Evolutionary conservation across 495 filamentous ascomycete species (phyloP).

Genomic region (Penicillium flavigenum): DNA sequence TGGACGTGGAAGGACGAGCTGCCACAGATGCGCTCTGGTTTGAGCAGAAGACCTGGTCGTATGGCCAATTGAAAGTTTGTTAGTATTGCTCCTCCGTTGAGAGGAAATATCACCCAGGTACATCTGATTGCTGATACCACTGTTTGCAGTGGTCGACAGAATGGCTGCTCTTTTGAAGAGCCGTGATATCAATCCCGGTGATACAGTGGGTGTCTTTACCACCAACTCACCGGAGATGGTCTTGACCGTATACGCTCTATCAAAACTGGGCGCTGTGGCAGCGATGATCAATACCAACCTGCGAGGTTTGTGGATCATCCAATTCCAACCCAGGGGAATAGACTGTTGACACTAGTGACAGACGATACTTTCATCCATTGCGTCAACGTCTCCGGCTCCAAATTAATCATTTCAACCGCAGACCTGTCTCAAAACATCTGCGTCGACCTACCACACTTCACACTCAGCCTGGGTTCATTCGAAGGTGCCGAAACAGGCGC

Average conservation of each 20-base stretch:
- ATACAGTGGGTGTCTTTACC: constrained; percentile 49
- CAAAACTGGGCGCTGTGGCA: constrained; percentile 78
- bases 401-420: constrained; percentile 60
- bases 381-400: constrained; percentile 65
- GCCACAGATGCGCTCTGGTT: constrained; percentile 49
- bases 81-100: constrained; percentile 13
- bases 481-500: constrained; percentile 57
- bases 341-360: constrained; percentile 15
- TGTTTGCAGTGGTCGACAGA: constrained; percentile 41
- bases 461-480: constrained; percentile 45
- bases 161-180: constrained; percentile 44
- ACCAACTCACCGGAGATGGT: constrained; percentile 81
- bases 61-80: constrained; percentile 49
- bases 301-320: constrained; percentile 47
- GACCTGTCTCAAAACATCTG: constrained; percentile 45
- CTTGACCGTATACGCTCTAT: constrained; percentile 75
- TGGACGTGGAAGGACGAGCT: constrained; percentile 40
- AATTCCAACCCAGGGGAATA: neutral
- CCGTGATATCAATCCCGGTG: constrained; percentile 37
- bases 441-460: constrained; percentile 38
- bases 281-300: constrained; percentile 95
- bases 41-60: constrained; percentile 52
- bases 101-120: neutral
- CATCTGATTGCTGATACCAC: neutral
- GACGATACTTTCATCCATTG: constrained; percentile 75